Conservation (phyloP, 2,329 filamentous ascomycete species). For the Ascosphaera aggregata region DNA sequence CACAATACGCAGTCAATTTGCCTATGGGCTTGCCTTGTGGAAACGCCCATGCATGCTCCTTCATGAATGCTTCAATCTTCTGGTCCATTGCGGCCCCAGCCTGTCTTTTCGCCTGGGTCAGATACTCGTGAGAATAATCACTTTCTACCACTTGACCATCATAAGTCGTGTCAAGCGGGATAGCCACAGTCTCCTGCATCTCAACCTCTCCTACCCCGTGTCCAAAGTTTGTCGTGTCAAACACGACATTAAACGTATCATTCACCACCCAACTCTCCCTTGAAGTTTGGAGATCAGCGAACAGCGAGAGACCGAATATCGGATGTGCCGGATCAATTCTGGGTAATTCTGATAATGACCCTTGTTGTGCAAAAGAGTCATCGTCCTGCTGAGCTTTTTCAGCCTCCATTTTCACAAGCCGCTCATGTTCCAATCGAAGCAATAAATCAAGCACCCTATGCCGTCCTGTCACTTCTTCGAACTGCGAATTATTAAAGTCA, state of each 20-base stretch:
- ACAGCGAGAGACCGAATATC: conserved; percentile 6
- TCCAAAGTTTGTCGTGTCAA: conserved; percentile 13
- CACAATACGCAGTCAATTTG: conserved; percentile 12
- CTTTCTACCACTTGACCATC: too few relatives aligned
- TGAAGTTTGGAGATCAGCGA: conserved; percentile 9
- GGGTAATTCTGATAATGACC: conserved; percentile 1
- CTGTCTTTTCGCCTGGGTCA: conserved; percentile 1
- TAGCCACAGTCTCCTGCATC: conserved; percentile 7
- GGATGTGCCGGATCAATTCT: not conserved
- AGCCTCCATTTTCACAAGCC: conserved; percentile 3
- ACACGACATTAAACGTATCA: conserved; percentile 9
- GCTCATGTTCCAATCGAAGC: not conserved
- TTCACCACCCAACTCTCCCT: conserved; percentile 11
- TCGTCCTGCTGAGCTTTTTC: conserved; percentile 1
- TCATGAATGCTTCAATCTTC: conserved; percentile 9
- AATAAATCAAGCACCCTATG: conserved; percentile 5
- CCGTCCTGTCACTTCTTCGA: conserved; percentile 9
- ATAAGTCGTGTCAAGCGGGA: too few relatives aligned
- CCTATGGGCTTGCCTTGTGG: conserved; percentile 7
- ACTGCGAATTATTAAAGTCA: conserved; percentile 8
- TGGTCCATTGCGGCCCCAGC: conserved; percentile 3
- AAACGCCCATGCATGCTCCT: conserved; percentile 9
- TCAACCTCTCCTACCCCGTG: conserved; percentile 13
- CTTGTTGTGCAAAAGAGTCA: conserved; percentile 3
- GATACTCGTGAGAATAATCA: conserved; percentile 3